Percentiles rank a stretch among this genome's conserved stretches.
Evolutionary conservation across 225 moss, liverwort and hornwort species (phyloP).

Genomic region (Sphagnum tenellum): DNA sequence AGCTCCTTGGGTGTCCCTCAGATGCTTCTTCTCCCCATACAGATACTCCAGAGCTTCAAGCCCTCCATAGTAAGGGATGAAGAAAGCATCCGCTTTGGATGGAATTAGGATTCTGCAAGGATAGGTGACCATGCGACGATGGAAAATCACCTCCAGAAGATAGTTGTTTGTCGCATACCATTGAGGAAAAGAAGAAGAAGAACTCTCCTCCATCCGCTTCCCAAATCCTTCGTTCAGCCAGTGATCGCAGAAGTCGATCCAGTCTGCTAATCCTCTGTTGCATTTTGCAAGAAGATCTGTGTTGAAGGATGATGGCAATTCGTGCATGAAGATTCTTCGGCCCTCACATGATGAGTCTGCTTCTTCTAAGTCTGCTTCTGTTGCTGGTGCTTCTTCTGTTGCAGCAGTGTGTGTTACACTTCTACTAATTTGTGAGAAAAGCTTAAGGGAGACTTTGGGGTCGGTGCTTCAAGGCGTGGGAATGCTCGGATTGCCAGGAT

Average conservation of each 20-base stretch:
- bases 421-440: too few species aligned
- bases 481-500: too few species aligned
- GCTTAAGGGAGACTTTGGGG: too few species aligned
- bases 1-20: slow-evolving; percentile 15
- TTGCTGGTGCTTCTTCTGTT: too few species aligned
- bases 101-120: slow-evolving; percentile 23
- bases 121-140: slow-evolving; percentile 40
- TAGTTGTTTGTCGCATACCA: slow-evolving; percentile 79
- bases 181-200: slow-evolving; percentile 16
- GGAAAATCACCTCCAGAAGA: slow-evolving; percentile 77
- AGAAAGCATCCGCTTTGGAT: slow-evolving; percentile 48
- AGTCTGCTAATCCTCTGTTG: slow-evolving; percentile 32
- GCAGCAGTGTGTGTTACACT: too few species aligned
- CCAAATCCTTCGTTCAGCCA: slow-evolving; percentile 36
- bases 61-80: slow-evolving; percentile 57
- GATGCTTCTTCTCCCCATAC: slow-evolving; percentile 9
- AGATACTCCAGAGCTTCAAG: slow-evolving; percentile 46
- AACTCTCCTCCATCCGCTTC: background rate
- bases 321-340: slow-evolving; percentile 54
- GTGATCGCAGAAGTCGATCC: slow-evolving; percentile 74
- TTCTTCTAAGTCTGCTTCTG: too few species aligned
- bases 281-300: slow-evolving; percentile 36
- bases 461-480: too few species aligned
- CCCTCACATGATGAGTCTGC: slow-evolving; percentile 28
- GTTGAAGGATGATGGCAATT: slow-evolving; percentile 57